Evolutionary conservation across 768 basidiomycete species (phyloP).

Genomic region (Leccinum sublutescens): DNA sequence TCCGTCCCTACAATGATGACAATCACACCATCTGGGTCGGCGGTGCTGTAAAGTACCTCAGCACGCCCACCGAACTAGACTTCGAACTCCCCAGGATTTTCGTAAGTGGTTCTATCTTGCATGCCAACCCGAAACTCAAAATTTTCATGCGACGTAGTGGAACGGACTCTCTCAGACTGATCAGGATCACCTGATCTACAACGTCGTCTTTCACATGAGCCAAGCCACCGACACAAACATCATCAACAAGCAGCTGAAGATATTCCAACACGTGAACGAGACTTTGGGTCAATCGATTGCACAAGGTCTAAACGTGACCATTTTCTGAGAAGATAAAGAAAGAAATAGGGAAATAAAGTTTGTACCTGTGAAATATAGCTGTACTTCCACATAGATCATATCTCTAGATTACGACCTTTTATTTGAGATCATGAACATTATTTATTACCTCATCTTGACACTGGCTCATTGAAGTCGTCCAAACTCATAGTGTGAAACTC

Average conservation of each 20-base stretch:
- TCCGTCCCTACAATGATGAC: conserved; percentile 37
- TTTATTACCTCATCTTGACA: not conserved
- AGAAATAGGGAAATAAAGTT: not conserved
- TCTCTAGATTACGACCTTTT: not conserved
- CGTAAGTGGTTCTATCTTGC: conserved; percentile 8
- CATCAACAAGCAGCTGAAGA: conserved; percentile 29
- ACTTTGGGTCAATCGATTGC: conserved; percentile 38
- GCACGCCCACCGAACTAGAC: conserved; percentile 36
- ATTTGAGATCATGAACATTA: not conserved
- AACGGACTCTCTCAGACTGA: conserved; percentile 5
- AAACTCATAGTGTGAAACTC: not conserved
- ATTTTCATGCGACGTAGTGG: conserved; percentile 23
- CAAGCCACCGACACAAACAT: conserved; percentile 19
- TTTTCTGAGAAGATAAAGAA: not conserved
- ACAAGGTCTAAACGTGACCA: conserved; percentile 29
- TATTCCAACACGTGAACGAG: conserved; percentile 39
- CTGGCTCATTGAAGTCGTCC: not conserved
- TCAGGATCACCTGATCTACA: too few species aligned
- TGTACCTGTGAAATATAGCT: not conserved
- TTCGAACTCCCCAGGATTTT: conserved; percentile 40
- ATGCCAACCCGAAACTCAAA: not conserved
- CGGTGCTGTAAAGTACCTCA: conserved; percentile 38
- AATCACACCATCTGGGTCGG: conserved; percentile 42
- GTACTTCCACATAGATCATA: not conserved
- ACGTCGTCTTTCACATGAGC: too few species aligned